phyloP scores from a whole-genome alignment of 2,329 filamentous ascomycete genomes.

The Pezicula radicicola region DNA sequence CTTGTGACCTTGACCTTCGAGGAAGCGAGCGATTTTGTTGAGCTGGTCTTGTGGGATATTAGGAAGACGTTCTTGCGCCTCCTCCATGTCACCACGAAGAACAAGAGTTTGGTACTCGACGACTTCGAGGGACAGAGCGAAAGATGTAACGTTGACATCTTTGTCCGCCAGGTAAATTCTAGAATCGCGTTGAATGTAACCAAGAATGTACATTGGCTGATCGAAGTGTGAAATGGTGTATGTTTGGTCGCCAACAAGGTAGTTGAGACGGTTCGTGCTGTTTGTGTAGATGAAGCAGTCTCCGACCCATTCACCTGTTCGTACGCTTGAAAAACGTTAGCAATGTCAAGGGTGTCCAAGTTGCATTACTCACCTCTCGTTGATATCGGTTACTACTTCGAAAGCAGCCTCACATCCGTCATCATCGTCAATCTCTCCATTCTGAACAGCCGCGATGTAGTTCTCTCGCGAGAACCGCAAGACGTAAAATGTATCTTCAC shows the following conservation, averaged over 20 bases:
- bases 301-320: conserved; percentile 95
- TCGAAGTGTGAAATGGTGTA: conserved; percentile 98
- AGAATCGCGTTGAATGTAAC: conserved; percentile 94
- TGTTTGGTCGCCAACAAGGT: conserved; percentile 95
- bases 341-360: not conserved
- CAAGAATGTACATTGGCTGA: conserved; percentile 88
- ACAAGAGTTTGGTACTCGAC: conserved; percentile 97
- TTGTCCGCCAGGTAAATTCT: conserved; percentile 94
- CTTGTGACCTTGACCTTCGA: conserved; percentile 96
- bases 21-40: conserved; percentile 96
- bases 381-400: conserved; percentile 93
- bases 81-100: conserved; percentile 88
- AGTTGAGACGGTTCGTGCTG: conserved; percentile 93
- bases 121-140: conserved; percentile 84
- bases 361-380: conserved; percentile 62
- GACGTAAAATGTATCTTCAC: conserved; percentile 94
- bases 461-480: conserved; percentile 87
- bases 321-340: conserved; percentile 55
- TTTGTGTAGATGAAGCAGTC: conserved; percentile 99
- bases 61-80: conserved; percentile 78
- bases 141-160: conserved; percentile 88
- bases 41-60: conserved; percentile 89
- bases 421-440: conserved; percentile 75
- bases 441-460: conserved; percentile 79
- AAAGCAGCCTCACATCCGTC: conserved; percentile 93